Evolutionary conservation across 106 monocot species (phyloP), one percentile per base, ranked within the genome.

Genomic region (Allium fistulosum): DNA sequence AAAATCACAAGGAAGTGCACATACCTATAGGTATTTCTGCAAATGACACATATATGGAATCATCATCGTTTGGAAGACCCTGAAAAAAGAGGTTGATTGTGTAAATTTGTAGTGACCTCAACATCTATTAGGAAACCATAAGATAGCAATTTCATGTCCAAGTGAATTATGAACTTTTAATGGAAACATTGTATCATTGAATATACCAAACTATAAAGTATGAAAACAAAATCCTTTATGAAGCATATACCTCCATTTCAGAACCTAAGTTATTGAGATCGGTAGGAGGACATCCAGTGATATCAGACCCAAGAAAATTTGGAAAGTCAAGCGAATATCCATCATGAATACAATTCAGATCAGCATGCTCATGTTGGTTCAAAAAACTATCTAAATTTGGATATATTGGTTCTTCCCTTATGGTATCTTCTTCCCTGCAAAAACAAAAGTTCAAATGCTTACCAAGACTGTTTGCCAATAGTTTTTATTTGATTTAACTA

Each of bases 281-380:
- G 48, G 69, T 59, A 67, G 71, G 81, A 68, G 82, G 50, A 73
- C 85, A 82, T 17, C 72, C 71, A 4, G 80, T 53, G n/a, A 85
- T 84, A 80, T 84, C 87, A 74, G 69, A 55, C 68, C 78, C 85
- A 64, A 83, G 71, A 59, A 62, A 89, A 71, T 84, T 79, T 58
- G 81, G 62, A 57, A 84, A 60, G 55, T 57, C 61, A 52, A 85
- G 80, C 58, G 62, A 69, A 56, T 83, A 90, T 47, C 74, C 78
- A 80, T 86, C 85, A 73, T 70, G 90, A 68, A 85, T 90, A 22
- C 70, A 69, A 69, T 68, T 67, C 47, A 83, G 80, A 68, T 68
- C 68, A 68, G 71, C 85, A 79, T 68, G 70, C 22, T 68, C 80
- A 26, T 68, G 26, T 10, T 72, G 76, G 62, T 72, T 87, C 76